Conservation (phyloP, 2,329 filamentous ascomycete species). For the Penicillium palitans region DNA sequence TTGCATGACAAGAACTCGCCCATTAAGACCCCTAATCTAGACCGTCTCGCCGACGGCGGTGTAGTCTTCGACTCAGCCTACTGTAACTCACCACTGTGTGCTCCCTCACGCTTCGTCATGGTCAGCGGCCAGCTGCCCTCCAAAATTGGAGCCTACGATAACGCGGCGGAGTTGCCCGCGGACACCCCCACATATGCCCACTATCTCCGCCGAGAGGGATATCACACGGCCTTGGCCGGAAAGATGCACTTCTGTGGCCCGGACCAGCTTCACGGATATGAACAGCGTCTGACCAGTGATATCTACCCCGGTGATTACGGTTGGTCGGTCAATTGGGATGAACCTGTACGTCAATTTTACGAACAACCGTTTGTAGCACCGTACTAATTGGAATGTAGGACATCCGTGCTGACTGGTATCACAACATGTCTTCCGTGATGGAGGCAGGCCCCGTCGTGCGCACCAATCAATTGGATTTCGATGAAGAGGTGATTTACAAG, state of each 20-base stretch:
- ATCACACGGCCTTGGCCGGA: conserved; percentile 85
- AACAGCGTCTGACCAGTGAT: conserved; percentile 87
- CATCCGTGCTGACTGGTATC: conserved; percentile 83
- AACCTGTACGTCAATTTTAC: conserved; percentile 56
- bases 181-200: conserved; percentile 91
- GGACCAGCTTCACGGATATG: conserved; percentile 91
- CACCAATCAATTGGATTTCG: conserved; percentile 93
- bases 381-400: conserved; percentile 29
- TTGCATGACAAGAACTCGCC: conserved; percentile 87
- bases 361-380: background rate
- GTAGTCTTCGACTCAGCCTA: conserved; percentile 94
- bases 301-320: conserved; percentile 95
- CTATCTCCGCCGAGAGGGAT: conserved; percentile 79
- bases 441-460: conserved; percentile 86
- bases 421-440: conserved; percentile 90
- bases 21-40: conserved; percentile 89
- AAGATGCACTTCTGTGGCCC: conserved; percentile 96
- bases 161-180: conserved; percentile 78
- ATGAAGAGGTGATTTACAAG: conserved; percentile 93
- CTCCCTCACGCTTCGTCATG: conserved; percentile 90
- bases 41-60: conserved; percentile 74
- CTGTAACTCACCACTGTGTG: conserved; percentile 89
- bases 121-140: conserved; percentile 88
- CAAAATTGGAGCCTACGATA: conserved; percentile 90
- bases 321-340: conserved; percentile 95